Base-by-base conservation (phyloP, 2,329 filamentous ascomycete species). In the Scedosporium minutisporum region DNA sequence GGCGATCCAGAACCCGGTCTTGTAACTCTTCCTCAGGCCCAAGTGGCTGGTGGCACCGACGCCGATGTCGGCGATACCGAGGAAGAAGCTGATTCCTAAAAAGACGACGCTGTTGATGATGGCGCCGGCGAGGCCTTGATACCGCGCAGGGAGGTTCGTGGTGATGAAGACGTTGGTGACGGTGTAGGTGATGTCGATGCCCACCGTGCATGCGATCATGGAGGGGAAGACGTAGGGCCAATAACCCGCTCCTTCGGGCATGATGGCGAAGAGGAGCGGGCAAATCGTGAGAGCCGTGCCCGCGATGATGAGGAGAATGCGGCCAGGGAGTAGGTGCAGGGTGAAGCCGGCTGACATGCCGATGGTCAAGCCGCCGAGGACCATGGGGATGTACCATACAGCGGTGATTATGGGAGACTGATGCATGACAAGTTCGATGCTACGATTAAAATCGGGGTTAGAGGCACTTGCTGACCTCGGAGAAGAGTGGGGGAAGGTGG, bases 91-190 rank as follows among this genome's bases (percentile, higher is more conserved):
- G 61, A 88, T 85, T 4, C 85, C 84, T 4, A 89, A 71, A 67
- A 87, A 84, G 9, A 88, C 69, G 1, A 87, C 72, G 23, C 80
- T 80, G 70, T 87, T 88, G 66, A 87, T 82, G 55, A 89, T 69
- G 0, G 84, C 85, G 2, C 86, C 87, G 0, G 86, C 87, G 1
- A 89, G 72, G 0, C 86, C 87, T 68, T 90, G 87, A 65, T 81
- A 77, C 10, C 78, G 74, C 6, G 76, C 76, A 0, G 85, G 84
- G 60, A 89, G 71, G 16, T 78, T 82, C 0, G 85, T 88, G 0
- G 86, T 88, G 61, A 88, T 82, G 70, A 88, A 89, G 61, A 89
- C 81, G 65, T 86, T 88, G 38, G 84, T 80, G 2, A 89, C 78
- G 63, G 84, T 88, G 72, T 84, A 88, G 6, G 82, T 82, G 55